phyloP scores from a whole-genome alignment of 2,329 filamentous ascomycete species.

The Stachybotrys elegans region DNA sequence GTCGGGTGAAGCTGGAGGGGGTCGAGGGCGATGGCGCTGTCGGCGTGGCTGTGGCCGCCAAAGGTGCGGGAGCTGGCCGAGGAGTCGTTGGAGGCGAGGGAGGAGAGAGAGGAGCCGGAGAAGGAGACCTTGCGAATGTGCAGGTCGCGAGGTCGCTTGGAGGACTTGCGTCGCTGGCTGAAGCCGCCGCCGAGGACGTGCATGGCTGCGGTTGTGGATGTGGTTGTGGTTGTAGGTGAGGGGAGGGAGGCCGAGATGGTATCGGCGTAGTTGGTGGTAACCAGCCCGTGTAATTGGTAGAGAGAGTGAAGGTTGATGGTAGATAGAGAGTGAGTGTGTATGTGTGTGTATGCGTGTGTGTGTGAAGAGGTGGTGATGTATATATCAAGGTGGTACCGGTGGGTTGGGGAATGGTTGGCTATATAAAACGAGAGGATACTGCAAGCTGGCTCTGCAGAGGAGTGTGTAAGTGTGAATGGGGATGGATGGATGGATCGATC shows the following conservation, averaged over 20 bases:
- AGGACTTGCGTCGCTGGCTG: slow-evolving; percentile 28
- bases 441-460: too few relatives aligned
- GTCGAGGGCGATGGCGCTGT: slow-evolving; percentile 22
- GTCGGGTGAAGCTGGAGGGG: slow-evolving; percentile 29
- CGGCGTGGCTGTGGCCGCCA: slow-evolving; percentile 15
- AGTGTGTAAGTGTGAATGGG: too few relatives aligned
- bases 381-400: too few relatives aligned
- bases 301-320: not conserved
- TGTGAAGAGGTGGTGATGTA: too few relatives aligned
- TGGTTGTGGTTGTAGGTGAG: not conserved
- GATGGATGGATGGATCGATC: too few relatives aligned
- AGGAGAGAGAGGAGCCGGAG: slow-evolving; percentile 33
- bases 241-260: not conserved
- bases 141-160: slow-evolving; percentile 28
- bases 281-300: too few relatives aligned
- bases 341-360: slow-evolving; percentile 1
- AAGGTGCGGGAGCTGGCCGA: slow-evolving; percentile 17
- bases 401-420: too few relatives aligned
- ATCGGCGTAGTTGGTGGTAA: too few relatives aligned
- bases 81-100: slow-evolving; percentile 27
- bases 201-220: slow-evolving; percentile 17
- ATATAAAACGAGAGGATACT: too few relatives aligned
- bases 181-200: slow-evolving; percentile 31
- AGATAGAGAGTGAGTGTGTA: not conserved
- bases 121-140: slow-evolving; percentile 37